A percentile compares a stretch with the other conserved stretches of the same genome.
These are phyloP conservation scores for Populus hybrid DNA, from an alignment of 441 rosid genomes.

Conservation along the genomic window DNA sequence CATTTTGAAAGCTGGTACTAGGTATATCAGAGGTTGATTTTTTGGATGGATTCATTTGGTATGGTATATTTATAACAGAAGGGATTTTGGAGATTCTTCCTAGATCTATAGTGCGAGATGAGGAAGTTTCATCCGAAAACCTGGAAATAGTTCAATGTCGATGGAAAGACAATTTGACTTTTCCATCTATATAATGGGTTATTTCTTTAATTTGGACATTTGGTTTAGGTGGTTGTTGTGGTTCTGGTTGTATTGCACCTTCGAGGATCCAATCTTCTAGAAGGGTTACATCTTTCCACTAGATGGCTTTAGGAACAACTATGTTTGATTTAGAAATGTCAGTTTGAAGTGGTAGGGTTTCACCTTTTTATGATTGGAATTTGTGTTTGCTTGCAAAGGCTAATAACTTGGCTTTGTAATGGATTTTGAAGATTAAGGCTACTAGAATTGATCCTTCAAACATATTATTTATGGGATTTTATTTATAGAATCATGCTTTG, in stretches of 20 bases:
- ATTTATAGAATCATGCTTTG: too few relatives aligned
- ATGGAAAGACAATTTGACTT: not conserved
- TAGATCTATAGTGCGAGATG: not conserved
- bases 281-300: too few relatives aligned
- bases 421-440: not conserved
- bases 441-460: not conserved
- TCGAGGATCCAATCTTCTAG: not conserved
- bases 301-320: too few relatives aligned
- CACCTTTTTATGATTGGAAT: too few relatives aligned
- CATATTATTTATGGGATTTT: too few relatives aligned
- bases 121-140: rapidly evolving
- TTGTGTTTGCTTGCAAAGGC: not conserved
- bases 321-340: too few relatives aligned
- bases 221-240: not conserved
- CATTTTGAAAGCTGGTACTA: not conserved
- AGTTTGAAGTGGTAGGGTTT: too few relatives aligned
- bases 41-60: not conserved
- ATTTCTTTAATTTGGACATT: not conserved
- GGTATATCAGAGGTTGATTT: not conserved
- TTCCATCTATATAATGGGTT: too few relatives aligned
- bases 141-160: not conserved
- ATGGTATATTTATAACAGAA: not conserved
- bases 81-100: too few relatives aligned
- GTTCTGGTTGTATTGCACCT: not conserved
- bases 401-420: not conserved